Evolutionary conservation across 2,329 filamentous ascomycete species (phyloP).

Genomic region (Fusarium sp.): DNA sequence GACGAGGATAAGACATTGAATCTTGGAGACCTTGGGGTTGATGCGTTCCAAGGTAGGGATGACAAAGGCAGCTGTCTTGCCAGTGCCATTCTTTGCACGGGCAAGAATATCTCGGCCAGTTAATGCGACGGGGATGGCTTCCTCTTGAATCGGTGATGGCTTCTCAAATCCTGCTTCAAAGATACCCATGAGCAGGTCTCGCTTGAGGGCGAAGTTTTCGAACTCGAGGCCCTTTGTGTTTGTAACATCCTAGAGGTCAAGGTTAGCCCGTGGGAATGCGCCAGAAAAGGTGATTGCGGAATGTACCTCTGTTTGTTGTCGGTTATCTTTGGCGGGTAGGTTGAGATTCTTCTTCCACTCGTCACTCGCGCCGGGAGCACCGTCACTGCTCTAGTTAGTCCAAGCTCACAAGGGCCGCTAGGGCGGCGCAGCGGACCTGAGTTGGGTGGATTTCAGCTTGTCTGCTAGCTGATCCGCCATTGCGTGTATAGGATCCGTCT

Average conservation of each 20-base stretch:
- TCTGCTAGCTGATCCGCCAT: conserved; percentile 62
- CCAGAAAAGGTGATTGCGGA: conserved; percentile 4
- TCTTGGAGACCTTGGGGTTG: conserved; percentile 96
- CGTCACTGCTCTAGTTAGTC: conserved; percentile 61
- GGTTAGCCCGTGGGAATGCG: conserved; percentile 34
- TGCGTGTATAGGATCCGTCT: conserved; percentile 49
- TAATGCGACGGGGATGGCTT: conserved; percentile 95
- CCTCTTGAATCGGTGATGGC: conserved; percentile 98
- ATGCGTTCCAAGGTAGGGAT: conserved; percentile 95
- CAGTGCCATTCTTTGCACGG: conserved; percentile 97
- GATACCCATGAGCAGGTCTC: conserved; percentile 97
- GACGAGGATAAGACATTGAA: conserved; percentile 95
- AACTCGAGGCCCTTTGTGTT: conserved; percentile 98
- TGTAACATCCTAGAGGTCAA: conserved; percentile 82
- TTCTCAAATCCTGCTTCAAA: conserved; percentile 99
- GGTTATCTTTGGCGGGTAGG: conserved; percentile 77
- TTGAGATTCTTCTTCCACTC: conserved; percentile 83
- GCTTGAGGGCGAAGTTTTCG: conserved; percentile 95
- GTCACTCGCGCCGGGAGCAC: conserved; percentile 59
- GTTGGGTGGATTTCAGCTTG: conserved; percentile 57
- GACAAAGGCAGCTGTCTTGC: conserved; percentile 97
- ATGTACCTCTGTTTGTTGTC: conserved; percentile 82
- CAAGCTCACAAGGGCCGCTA: conserved; percentile 43
- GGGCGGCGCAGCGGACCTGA: conserved; percentile 54
- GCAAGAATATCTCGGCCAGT: conserved; percentile 96